Evolutionary conservation across 2,329 filamentous ascomycete genomes (phyloP).

Genomic region (Fusarium graminum): DNA sequence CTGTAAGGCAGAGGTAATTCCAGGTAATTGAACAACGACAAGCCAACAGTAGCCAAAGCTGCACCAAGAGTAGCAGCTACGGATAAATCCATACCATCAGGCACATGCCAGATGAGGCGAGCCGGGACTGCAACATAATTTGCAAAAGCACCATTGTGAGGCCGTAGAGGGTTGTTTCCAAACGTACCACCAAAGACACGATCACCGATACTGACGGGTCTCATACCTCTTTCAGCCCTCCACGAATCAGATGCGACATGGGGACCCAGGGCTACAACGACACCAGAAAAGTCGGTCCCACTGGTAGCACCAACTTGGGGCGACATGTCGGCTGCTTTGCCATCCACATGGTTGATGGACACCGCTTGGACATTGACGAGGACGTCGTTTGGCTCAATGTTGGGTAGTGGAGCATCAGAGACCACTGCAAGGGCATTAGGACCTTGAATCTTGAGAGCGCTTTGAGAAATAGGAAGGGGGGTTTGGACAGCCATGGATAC

Average conservation of each 20-base stretch:
- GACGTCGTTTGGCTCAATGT: constrained; percentile 2
- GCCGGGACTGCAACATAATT: constrained; percentile 6
- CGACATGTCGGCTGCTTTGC: constrained; percentile 3
- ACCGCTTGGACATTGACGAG: not conserved
- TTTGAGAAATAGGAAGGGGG: not conserved
- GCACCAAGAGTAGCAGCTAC: constrained; percentile 1
- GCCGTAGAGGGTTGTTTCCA: not conserved
- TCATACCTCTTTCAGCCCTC: constrained; percentile 1
- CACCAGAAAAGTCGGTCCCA: not conserved
- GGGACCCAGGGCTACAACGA: not conserved
- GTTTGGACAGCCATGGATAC: not conserved
- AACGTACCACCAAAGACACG: constrained; percentile 6
- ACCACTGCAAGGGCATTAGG: not conserved
- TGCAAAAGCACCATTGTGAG: constrained; percentile 5
- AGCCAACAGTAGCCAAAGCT: constrained; percentile 2
- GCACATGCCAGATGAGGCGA: constrained; percentile 2
- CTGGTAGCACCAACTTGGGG: constrained; percentile 5
- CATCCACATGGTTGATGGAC: constrained; percentile 2
- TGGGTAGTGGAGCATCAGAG: not conserved
- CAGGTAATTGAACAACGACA: constrained; percentile 1
- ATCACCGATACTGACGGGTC: not conserved
- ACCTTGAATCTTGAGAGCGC: constrained; percentile 3
- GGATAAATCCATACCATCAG: not conserved
- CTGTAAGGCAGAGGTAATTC: constrained; percentile 2
- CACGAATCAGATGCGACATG: not conserved